Base-by-base conservation (phyloP, 2,329 filamentous ascomycete species). In the Talaromyces sp. region DNA sequence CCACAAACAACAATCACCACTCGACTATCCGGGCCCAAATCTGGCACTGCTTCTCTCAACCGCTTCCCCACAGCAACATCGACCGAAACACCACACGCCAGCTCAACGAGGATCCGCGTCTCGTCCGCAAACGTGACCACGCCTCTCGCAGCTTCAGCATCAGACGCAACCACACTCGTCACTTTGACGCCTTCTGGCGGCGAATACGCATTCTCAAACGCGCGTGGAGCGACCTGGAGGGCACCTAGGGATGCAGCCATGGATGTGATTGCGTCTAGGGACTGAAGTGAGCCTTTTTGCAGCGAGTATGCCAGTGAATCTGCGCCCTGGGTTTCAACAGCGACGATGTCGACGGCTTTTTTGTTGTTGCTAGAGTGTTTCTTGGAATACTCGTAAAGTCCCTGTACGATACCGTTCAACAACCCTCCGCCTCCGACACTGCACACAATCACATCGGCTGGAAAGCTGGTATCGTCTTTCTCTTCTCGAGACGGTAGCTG, bases 381-480 rank as follows among this genome's bases (percentile, higher is more conserved):
- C 19, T 31, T 8, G 12, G 41, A 14, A 35, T 60, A 51, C 29
- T 60, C 51, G 64, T 62, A 80, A 10, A 92, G 74, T 4, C 88
- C 89, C 63, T 85, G 77, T 74, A 89, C 83, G 57, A 94, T 74
- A 3, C 91, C 91, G 68, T 86, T 88, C 53, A 95, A 81, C 21
- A 94, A 75, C 0, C 90, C 90, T 9, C 91, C 91, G 5, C 91
- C 90, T 11, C 90, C 91, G 31, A 92, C 88, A 60, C 81, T 87
- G 73, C 88, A 92, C 53, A 92, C 81, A n/a, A 95, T 79, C 21
- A 80, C 88, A 68, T 91, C 86, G 2, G 89, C 83, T 2, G 77
- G 76, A 38, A 74, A 74, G 1, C 35, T 3, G 8, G 19, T n/a
- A 48, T 50, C 27, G 19, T 24, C 56, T 41, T 54, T 50, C 7